Base-by-base conservation (phyloP, 768 basidiomycete genomes). In the Pulveroboletus sp. region DNA sequence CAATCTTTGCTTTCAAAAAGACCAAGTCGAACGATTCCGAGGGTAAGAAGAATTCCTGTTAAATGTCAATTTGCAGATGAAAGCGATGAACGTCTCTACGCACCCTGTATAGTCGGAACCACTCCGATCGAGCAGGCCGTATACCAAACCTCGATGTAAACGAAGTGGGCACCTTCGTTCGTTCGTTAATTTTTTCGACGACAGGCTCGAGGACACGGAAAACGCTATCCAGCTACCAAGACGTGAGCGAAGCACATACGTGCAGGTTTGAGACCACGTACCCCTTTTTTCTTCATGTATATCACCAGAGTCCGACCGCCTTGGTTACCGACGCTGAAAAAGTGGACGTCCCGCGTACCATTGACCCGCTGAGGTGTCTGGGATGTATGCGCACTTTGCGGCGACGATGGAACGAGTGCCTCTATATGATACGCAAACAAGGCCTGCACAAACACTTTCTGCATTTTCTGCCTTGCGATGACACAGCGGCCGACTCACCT, bases 151-250 rank as follows among this genome's bases (percentile, higher is more conserved):
- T 82, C 51, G 82, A 81, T 9, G 86, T 78, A 47, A 91, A 75
- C 6, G 85, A 84, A 35, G 79, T 79, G 3, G 87, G 83, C 0
- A 81, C 81, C 60, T 82, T 85, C 25, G 79, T 75, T 59, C 82
- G 78, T 67, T 90, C 89, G 45, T 85, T 87, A 58, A 87, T 92
- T 67, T 90, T 91, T 56, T 86, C 90, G 4, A 84, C 78, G n/a
- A 98, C 90, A 4, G 95, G 95, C 57, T 99, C 95, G n/a, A 99
- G 78, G 6, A 95, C 93, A 45, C 90, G 90, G 80, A 99, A 97
- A 42, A 97, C 87, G 48, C 90, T 94, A 61, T 95, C 91, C 56
- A 90, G 75, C 78, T 84, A 43, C 19, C 29, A 39, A 2, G 32
- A 35, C 21, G 40, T 51, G 42, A 60, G 31, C 20, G 41, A 38